Base-by-base conservation (phyloP, 768 basidiomycete species). In the Phaffia tasmanica region DNA sequence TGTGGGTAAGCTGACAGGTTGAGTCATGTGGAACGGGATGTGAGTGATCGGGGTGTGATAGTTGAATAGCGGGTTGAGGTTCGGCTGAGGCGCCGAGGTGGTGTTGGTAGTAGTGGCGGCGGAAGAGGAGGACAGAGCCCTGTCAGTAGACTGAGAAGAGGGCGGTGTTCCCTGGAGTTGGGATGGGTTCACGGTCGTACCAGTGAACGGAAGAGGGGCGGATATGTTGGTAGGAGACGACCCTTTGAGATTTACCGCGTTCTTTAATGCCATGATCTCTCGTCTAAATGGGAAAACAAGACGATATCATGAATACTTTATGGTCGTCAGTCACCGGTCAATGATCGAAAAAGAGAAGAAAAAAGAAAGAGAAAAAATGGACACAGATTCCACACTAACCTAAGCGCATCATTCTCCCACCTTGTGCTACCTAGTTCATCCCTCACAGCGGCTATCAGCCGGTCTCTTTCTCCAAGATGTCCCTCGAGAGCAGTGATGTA, bases 401-500 rank as follows among this genome's bases (percentile, higher is more conserved):
- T 75, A 32, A 95, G 79, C 4, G 89, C 91, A 21, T 81, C 76
- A 74, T 94, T 94, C 79, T 97, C 92, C 1, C 82, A 83, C 74
- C 83, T 83, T 27, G 84, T 85, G 0, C 83, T 82, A 48, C 87
- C 87, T 23, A 95, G 83, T 74, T 97, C 89, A 18, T 83, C 79
- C 60, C 87, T 84, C 76, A 93, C 89, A 42, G 86, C 86, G 70
- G 88, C 87, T 70, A 99, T 86, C 69, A 98, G 83, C 23, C 83
- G 81, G 79, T 99, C 94, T 30, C 94, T 84, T 74, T 93, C 89
- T 18, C 87, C 86, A 73, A 98, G 89, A 75, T 94, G 89, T 64
- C 84, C 85, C 75, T 99, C 95, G 62, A 99, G 85, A 0, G 89
- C 91, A 11, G 86, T 82, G 69, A 98, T 95, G 75, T 99, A 97